These are phyloP conservation scores for Gynandropsis gynandra DNA, from an alignment of 345 rosid species.

Conservation along the genomic window DNA sequence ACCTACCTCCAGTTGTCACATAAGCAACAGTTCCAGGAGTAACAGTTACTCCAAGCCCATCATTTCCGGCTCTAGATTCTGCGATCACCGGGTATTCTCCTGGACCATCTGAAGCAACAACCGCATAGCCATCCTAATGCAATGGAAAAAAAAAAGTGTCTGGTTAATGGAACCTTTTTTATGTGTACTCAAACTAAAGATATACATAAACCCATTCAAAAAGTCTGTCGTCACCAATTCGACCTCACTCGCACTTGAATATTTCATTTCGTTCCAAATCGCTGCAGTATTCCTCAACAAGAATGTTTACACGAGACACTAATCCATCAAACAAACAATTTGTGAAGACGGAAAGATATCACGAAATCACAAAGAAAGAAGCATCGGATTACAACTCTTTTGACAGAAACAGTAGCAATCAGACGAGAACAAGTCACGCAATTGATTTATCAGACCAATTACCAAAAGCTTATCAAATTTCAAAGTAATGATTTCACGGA, in stretches of 20 bases:
- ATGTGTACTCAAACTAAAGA: no score
- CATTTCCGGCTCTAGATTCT: slow-evolving; percentile 96
- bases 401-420: no score
- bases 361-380: no score
- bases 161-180: no score
- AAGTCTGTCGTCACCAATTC: background rate
- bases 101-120: slow-evolving; percentile 87
- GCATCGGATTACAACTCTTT: no score
- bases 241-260: slow-evolving; percentile 6
- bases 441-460: background rate
- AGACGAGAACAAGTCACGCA: no score
- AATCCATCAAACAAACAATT: background rate
- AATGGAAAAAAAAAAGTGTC: slow-evolving; percentile 1
- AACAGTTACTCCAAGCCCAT: slow-evolving; percentile 69
- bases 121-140: slow-evolving; percentile 89
- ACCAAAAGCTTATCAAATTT: background rate
- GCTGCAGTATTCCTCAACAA: background rate
- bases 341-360: no score
- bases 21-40: slow-evolving; percentile 93
- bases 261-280: background rate
- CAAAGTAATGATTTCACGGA: background rate
- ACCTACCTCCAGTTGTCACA: slow-evolving; percentile 93
- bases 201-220: no score
- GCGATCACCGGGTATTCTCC: slow-evolving; percentile 80
- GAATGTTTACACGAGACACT: background rate